Percentiles rank a stretch among this genome's conserved stretches.
Conservation (phyloP, 768 basidiomycete genomes). For the Lactarius hengduanensis region DNA sequence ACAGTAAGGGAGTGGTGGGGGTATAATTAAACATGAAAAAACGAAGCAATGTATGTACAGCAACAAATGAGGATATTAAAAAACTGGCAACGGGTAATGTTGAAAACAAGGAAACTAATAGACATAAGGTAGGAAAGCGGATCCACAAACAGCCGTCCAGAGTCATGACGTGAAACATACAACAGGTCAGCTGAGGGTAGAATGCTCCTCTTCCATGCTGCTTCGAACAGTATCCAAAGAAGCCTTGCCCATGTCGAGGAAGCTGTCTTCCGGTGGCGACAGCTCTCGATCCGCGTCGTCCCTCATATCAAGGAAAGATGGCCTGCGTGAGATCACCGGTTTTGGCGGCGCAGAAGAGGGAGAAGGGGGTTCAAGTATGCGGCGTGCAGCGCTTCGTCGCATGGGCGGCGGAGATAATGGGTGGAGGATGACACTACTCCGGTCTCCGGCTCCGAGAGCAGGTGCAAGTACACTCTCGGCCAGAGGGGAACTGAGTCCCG, state of each 20-base stretch:
- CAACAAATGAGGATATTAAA: slow-evolving; percentile 8
- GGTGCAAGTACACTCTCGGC: slow-evolving; percentile 19
- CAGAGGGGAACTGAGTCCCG: slow-evolving; percentile 7
- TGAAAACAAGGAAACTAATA: slow-evolving; percentile 10
- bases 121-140: slow-evolving; percentile 25
- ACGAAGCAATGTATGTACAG: slow-evolving; percentile 22
- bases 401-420: slow-evolving; percentile 42
- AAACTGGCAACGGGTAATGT: slow-evolving; percentile 1
- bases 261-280: slow-evolving; percentile 37
- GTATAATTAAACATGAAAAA: slow-evolving; percentile 9
- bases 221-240: slow-evolving; percentile 43
- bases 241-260: slow-evolving; percentile 42
- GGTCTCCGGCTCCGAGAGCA: slow-evolving; percentile 18
- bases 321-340: slow-evolving; percentile 59
- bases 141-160: slow-evolving; percentile 1
- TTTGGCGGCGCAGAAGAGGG: slow-evolving; percentile 31
- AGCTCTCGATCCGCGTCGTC: slow-evolving; percentile 34
- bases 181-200: slow-evolving; percentile 8
- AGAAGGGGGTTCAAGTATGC: slow-evolving; percentile 18
- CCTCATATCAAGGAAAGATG: slow-evolving; percentile 71
- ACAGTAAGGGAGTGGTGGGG: slow-evolving; percentile 17
- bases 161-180: slow-evolving; percentile 3
- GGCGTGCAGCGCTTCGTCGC: slow-evolving; percentile 18
- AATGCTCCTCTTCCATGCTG: slow-evolving; percentile 34
- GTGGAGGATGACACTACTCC: slow-evolving; percentile 35